phyloP scores from a whole-genome alignment of 148 eudicot species.

The Cornus florida region DNA sequence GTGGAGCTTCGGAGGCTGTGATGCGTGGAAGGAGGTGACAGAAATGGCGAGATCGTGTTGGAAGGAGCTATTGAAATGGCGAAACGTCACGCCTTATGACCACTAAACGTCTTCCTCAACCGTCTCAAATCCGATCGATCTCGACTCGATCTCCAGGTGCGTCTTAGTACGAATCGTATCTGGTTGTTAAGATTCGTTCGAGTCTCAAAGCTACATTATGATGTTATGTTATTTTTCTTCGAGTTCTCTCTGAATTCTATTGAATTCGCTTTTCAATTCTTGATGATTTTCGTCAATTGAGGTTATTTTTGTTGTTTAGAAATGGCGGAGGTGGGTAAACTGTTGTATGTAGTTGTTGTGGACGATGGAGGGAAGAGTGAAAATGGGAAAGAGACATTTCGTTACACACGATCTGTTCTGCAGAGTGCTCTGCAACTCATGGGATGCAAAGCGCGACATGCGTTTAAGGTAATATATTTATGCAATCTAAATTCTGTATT shows the following conservation, averaged over 20 bases:
- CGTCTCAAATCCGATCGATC: neutral
- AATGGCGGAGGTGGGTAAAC: slow-evolving; percentile 71
- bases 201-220: slow-evolving; percentile 4
- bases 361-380: slow-evolving; percentile 51
- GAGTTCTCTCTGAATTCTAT: neutral
- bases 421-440: slow-evolving; percentile 94
- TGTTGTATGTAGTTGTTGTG: slow-evolving; percentile 78
- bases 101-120: neutral
- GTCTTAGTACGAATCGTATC: neutral
- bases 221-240: neutral
- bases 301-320: slow-evolving; percentile 13
- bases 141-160: slow-evolving; percentile 1
- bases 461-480: slow-evolving; percentile 63
- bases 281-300: neutral
- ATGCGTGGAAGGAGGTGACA: slow-evolving; percentile 39
- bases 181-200: neutral
- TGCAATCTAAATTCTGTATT: neutral
- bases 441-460: slow-evolving; percentile 98
- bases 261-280: neutral
- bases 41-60: slow-evolving; percentile 6
- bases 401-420: slow-evolving; percentile 87
- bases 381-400: slow-evolving; percentile 51
- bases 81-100: neutral
- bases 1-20: slow-evolving; percentile 24
- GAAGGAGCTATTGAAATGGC: slow-evolving; percentile 11